phyloP scores from a whole-genome alignment of 768 basidiomycete genomes.

The Lactarius akahatsu region DNA sequence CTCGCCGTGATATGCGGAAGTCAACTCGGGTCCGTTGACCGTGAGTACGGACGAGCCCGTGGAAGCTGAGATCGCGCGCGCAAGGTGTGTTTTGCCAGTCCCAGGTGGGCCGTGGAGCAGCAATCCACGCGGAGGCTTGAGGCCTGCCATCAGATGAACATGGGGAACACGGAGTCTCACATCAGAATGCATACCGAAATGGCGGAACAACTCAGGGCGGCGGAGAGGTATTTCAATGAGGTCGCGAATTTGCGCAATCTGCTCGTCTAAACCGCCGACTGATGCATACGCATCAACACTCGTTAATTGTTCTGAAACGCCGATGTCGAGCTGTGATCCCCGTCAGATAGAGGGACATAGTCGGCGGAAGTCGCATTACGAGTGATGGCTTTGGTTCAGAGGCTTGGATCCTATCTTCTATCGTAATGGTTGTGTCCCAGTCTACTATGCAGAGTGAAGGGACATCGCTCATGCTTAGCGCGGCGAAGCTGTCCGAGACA shows the following conservation, averaged over 20 bases:
- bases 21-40: constrained; percentile 93
- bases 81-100: constrained; percentile 96
- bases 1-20: constrained; percentile 95
- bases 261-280: constrained; percentile 85
- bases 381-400: constrained; percentile 29
- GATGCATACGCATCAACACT: constrained; percentile 65
- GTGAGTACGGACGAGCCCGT: constrained; percentile 86
- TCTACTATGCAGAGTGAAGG: constrained; percentile 56
- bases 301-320: constrained; percentile 45
- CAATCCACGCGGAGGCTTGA: constrained; percentile 96
- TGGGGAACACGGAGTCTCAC: background rate
- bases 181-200: constrained; percentile 52
- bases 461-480: constrained; percentile 44
- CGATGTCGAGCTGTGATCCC: constrained; percentile 30
- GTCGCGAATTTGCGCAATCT: constrained; percentile 83
- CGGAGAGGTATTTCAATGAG: constrained; percentile 84
- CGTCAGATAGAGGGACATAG: constrained; percentile 9
- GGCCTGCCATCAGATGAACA: constrained; percentile 44
- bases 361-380: constrained; percentile 22
- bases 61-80: constrained; percentile 88
- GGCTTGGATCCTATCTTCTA: constrained; percentile 37
- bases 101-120: constrained; percentile 95
- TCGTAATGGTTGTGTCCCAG: constrained; percentile 65
- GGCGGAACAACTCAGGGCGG: constrained; percentile 75
- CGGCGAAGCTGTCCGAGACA: constrained; percentile 44